Evolutionary conservation across 1,139 yeast species (phyloP).

Genomic region (Kurtzmaniella quercitrusa): DNA sequence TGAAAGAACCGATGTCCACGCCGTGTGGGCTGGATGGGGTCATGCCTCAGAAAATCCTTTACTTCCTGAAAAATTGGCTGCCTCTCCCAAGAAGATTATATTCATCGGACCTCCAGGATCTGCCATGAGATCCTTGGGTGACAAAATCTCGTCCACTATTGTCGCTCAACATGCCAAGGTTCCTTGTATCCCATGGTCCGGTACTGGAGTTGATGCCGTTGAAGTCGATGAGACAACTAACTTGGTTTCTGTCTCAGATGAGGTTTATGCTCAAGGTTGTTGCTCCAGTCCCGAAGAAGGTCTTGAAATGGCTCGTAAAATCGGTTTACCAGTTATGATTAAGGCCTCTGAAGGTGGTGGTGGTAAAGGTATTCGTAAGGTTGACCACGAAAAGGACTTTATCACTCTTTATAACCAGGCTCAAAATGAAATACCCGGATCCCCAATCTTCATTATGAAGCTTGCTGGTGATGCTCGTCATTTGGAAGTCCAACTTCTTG

Average conservation of each 20-base stretch:
- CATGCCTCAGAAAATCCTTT: constrained; percentile 97
- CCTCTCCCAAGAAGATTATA: constrained; percentile 80
- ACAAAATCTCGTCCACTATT: constrained; percentile 92
- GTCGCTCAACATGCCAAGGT: constrained; percentile 98
- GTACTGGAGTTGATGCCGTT: constrained; percentile 91
- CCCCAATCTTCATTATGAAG: constrained; percentile 92
- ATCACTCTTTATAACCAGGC: constrained; percentile 76
- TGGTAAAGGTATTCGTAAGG: constrained; percentile 97
- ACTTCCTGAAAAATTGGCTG: constrained; percentile 89
- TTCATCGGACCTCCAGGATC: constrained; percentile 98
- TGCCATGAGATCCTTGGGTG: constrained; percentile 99
- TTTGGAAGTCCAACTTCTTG: constrained; percentile 89
- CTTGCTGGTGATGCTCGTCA: constrained; percentile 95
- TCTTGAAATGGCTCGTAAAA: constrained; percentile 69
- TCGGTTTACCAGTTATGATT: constrained; percentile 95
- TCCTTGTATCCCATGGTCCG: constrained; percentile 99
- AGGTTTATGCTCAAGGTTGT: constrained; percentile 82
- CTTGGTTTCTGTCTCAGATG: constrained; percentile 84
- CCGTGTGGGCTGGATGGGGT: constrained; percentile 99
- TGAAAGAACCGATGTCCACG: constrained; percentile 93
- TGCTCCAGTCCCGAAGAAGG: constrained; percentile 86
- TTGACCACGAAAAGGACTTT: constrained; percentile 73
- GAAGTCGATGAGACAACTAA: constrained; percentile 60
- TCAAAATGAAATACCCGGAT: constrained; percentile 91
- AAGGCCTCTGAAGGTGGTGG: constrained; percentile 99